Evolutionary conservation across 225 moss, liverwort and hornwort species (phyloP).

Genomic region (Thuidium tamariscinum): DNA sequence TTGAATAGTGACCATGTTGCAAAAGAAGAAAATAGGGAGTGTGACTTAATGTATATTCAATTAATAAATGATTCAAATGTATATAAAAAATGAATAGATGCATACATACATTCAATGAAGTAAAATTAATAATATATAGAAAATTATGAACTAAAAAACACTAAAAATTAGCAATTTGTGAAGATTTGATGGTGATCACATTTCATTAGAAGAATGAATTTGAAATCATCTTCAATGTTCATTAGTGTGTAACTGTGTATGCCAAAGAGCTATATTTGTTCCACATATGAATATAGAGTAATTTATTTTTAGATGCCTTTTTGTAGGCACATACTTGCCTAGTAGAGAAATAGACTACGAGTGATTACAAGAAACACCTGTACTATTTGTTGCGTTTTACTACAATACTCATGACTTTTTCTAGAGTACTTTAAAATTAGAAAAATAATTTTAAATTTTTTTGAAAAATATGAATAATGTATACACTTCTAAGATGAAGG

Average conservation of each 20-base stretch:
- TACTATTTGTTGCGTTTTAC: too few species aligned
- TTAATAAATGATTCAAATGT: too few species aligned
- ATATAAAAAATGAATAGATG: too few species aligned
- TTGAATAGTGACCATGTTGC: too few species aligned
- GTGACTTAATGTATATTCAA: too few species aligned
- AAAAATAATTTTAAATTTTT: too few species aligned
- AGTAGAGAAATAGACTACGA: neutral
- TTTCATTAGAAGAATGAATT: neutral
- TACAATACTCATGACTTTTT: too few species aligned
- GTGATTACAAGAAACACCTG: too few species aligned
- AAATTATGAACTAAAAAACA: neutral
- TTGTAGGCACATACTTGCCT: fast-evolving
- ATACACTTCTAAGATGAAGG: too few species aligned
- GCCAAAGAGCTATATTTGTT: fast-evolving
- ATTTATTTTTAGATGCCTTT: neutral
- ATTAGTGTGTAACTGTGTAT: fast-evolving
- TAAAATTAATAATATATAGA: neutral
- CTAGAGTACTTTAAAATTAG: too few species aligned
- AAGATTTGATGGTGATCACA: neutral
- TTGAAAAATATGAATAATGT: too few species aligned
- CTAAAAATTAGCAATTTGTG: neutral
- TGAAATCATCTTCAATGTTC: neutral
- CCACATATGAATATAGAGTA: fast-evolving
- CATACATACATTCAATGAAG: neutral
- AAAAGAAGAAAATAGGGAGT: too few species aligned